A percentile compares a stretch with the other conserved stretches of the same genome.
These are phyloP conservation scores for Coelastrella sp. DNA, from an alignment of 139 green algal species.

Conservation along the genomic window DNA sequence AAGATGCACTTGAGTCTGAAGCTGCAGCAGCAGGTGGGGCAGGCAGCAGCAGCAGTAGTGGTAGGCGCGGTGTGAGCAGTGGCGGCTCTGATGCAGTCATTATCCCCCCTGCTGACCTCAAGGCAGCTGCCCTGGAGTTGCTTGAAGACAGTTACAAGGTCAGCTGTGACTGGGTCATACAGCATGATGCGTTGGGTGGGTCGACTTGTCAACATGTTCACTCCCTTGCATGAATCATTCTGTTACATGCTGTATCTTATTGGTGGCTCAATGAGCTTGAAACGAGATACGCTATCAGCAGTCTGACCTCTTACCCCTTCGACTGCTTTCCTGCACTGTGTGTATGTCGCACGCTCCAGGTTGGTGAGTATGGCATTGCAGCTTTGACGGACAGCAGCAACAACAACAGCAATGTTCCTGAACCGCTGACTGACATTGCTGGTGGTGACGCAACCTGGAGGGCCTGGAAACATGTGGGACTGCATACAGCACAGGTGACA, in stretches of 20 bases:
- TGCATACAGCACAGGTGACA: conserved; percentile 38
- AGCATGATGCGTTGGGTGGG: too few relatives aligned
- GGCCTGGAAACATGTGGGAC: conserved; percentile 58
- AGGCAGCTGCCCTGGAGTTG: conserved; percentile 17
- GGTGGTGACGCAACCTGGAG: conserved; percentile 49
- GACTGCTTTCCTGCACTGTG: neutral
- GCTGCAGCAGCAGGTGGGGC: conserved; percentile 48
- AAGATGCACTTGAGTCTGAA: too few relatives aligned
- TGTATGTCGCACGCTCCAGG: conserved; percentile 9
- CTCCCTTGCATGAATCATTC: too few relatives aligned
- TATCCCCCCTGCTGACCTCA: conserved; percentile 21
- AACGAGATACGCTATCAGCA: too few relatives aligned
- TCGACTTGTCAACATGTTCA: too few relatives aligned
- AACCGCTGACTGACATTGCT: conserved; percentile 50
- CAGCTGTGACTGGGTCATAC: too few relatives aligned
- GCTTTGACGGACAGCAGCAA: conserved; percentile 18
- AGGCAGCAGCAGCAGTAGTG: neutral
- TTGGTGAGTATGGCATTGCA: conserved; percentile 65
- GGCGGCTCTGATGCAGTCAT: neutral
- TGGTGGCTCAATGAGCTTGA: too few relatives aligned
- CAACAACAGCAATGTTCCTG: neutral
- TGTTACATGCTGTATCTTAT: too few relatives aligned
- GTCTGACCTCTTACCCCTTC: neutral
- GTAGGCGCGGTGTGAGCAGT: neutral
- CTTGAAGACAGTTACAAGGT: conserved; percentile 57